Base-by-base conservation (phyloP, 306 rosid genomes). In the Carpinus fangiana region DNA sequence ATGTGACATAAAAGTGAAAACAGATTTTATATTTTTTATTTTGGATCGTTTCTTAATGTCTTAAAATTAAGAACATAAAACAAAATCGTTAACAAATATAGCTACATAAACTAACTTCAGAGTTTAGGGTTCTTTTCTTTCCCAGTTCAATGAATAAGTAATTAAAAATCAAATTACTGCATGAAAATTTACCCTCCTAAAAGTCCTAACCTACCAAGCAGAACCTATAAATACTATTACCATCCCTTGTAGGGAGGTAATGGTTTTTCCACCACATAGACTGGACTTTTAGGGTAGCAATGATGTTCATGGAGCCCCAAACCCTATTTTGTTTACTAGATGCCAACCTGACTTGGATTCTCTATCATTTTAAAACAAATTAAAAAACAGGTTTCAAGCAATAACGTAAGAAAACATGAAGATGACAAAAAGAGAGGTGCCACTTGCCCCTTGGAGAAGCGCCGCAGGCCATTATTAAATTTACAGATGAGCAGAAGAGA, bases 281-380 rank as follows among this genome's bases (percentile, higher is more conserved):
- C 54, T 43, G 69, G 56, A 31, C 34, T 72, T 34, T 65, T 54
- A 46, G 73, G 28, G 60, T 66, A 62, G 21, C 11, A 52, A 52
- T 75, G 72, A 79, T 84, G 83, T 70, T 69, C 86, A 80, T 86
- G 41, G 84, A 86, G 86, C 95, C 92, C 87, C 90, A 41, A 90
- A 88, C 87, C 92, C 89, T 87, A 85, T 73, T 28, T 74, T 68
- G 38, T 62, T 62, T 47, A 68, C 61, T 48, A 48, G 66, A 4
- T 79, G 65, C 55, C 76, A 31, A 41, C 72, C 60, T 73, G 69
- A 28, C 55, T 71, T 73, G 38, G 56, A 61, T 48, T 66, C n/a
- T 45, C 70, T 64, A 64, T 64, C 70, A 5, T 7, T n/a, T 7
- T 2, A 6, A 6, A 5, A 20, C 21, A 18, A 43, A 8, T 9